These are phyloP conservation scores for Magnolia kwangsiensis DNA, from an alignment of 164 flowering plant genomes.

Conservation along the genomic window DNA sequence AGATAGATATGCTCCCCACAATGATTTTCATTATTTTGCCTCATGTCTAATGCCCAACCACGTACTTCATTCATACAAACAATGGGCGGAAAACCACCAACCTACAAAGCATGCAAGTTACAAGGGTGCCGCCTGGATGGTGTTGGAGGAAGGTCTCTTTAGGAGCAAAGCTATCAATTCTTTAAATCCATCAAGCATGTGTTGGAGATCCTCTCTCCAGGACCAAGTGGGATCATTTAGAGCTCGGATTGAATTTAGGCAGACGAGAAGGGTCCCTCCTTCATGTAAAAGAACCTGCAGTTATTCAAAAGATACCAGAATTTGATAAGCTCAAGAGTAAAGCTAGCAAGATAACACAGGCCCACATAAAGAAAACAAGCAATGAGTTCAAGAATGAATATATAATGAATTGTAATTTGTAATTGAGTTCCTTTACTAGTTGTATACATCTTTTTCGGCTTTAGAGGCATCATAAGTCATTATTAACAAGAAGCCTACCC, in stretches of 20 bases:
- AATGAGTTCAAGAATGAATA: no score
- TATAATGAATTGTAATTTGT: not conserved
- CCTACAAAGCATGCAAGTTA: conserved; percentile 11
- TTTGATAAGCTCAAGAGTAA: not conserved
- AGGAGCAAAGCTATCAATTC: conserved; percentile 17
- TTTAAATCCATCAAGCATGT: conserved; percentile 28
- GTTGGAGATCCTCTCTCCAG: conserved; percentile 54
- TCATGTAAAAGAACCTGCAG: conserved; percentile 96
- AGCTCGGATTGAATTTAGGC: conserved; percentile 84
- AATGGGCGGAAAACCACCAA: not conserved
- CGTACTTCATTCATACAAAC: not conserved
- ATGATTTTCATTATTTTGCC: not conserved
- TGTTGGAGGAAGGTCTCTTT: conserved; percentile 24
- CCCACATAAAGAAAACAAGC: no score
- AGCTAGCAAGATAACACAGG: not conserved
- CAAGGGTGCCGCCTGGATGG: conserved; percentile 39
- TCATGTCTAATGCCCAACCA: not conserved
- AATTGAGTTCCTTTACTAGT: not conserved
- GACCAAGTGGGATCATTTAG: conserved; percentile 81
- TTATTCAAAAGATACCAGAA: not conserved
- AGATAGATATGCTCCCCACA: not conserved
- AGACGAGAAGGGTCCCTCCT: conserved; percentile 93
- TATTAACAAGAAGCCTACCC: not conserved
- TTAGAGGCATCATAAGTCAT: not conserved
- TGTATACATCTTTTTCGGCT: not conserved